Conservation (phyloP, 352 stramenopile genomes). For the Pythium apleroticum region DNA sequence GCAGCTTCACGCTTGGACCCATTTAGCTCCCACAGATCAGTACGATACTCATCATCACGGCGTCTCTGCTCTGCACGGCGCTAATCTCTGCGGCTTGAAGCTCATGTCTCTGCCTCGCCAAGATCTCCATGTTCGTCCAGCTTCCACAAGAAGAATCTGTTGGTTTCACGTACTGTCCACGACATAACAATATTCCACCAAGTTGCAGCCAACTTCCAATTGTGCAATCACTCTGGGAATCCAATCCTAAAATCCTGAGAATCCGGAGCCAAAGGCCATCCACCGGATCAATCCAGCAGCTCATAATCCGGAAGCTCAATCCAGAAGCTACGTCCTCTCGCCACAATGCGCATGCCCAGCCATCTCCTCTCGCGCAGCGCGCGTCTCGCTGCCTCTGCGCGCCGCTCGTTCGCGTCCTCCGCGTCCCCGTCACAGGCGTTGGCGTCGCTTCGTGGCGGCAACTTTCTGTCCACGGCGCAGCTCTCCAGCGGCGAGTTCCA, state of each 20-base stretch:
- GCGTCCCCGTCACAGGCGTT: conserved; percentile 20
- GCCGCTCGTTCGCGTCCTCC: conserved; percentile 17
- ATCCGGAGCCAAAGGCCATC: neutral
- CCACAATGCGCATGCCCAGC: neutral
- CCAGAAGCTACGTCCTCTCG: neutral
- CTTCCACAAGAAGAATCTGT: conserved; percentile 5
- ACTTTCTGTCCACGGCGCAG: conserved; percentile 74
- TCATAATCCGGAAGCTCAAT: neutral
- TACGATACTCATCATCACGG: neutral
- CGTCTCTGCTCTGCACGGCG: neutral
- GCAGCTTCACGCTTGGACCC: neutral
- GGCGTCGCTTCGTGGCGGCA: conserved; percentile 51
- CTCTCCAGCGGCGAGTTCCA: conserved; percentile 56
- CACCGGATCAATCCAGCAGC: too few species aligned
- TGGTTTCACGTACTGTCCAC: neutral
- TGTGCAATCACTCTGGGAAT: conserved; percentile 1
- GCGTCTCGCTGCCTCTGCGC: neutral
- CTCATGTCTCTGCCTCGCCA: neutral
- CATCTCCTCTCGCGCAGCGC: neutral
- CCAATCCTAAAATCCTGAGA: neutral
- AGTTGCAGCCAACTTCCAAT: conserved; percentile 1
- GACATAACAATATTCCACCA: neutral
- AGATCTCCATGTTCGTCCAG: neutral
- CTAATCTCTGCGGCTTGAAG: neutral
- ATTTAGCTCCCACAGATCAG: neutral